A percentile compares a stretch with the other conserved stretches of the same genome.
These are phyloP conservation scores for Xylariales sp. DNA, from an alignment of 2,329 filamentous ascomycete genomes.

Conservation along the genomic window DNA sequence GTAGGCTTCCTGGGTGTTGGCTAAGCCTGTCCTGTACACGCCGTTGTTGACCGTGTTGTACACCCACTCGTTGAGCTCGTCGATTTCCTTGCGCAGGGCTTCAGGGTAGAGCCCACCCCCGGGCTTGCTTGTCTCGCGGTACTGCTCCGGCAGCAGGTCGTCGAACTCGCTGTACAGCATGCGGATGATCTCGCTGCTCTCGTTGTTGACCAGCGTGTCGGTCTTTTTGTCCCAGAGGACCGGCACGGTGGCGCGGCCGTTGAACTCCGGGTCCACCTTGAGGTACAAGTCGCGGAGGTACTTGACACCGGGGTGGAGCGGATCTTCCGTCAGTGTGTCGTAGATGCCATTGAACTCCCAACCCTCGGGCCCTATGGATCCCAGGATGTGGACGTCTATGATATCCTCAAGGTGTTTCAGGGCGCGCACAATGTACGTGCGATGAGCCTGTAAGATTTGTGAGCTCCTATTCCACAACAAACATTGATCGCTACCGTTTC, in stretches of 20 bases:
- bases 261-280: slow-evolving; percentile 60
- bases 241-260: slow-evolving; percentile 69
- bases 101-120: slow-evolving; percentile 55
- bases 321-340: slow-evolving; percentile 47
- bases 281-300: slow-evolving; percentile 70
- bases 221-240: slow-evolving; percentile 66
- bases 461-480: neutral
- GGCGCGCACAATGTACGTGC: slow-evolving; percentile 66
- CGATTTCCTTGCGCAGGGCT: slow-evolving; percentile 50
- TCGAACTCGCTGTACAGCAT: slow-evolving; percentile 79
- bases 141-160: slow-evolving; percentile 45
- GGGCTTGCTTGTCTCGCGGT: slow-evolving; percentile 45
- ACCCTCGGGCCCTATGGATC: slow-evolving; percentile 56
- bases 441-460: slow-evolving; percentile 51
- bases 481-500: no score
- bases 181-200: slow-evolving; percentile 78
- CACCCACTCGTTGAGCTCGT: slow-evolving; percentile 64
- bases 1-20: slow-evolving; percentile 61
- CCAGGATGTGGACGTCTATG: slow-evolving; percentile 61
- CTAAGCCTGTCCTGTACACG: slow-evolving; percentile 58
- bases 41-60: slow-evolving; percentile 50
- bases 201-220: slow-evolving; percentile 74
- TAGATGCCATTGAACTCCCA: slow-evolving; percentile 47
- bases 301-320: slow-evolving; percentile 56
- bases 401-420: slow-evolving; percentile 71